Percentiles rank a stretch among this genome's conserved stretches.
These are phyloP conservation scores for Alternaria viburni DNA, from an alignment of 2,329 filamentous ascomycete genomes.

Conservation along the genomic window DNA sequence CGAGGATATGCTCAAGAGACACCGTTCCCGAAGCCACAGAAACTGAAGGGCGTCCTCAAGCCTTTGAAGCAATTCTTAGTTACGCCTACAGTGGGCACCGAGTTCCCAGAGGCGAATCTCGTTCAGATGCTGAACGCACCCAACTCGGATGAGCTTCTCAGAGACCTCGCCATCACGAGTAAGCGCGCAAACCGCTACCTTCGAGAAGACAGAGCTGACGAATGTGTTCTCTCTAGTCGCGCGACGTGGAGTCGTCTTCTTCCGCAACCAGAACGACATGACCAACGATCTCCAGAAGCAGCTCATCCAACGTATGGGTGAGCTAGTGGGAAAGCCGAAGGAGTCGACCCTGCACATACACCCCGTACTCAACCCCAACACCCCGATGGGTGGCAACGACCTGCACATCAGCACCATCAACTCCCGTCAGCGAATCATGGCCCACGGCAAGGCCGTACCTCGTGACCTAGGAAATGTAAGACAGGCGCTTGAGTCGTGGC, in stretches of 20 bases:
- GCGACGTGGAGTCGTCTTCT: conserved; percentile 6
- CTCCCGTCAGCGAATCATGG: conserved; percentile 3
- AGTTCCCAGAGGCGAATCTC: conserved; percentile 8
- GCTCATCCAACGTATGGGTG: conserved; percentile 7
- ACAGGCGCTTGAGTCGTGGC: conserved; percentile 5
- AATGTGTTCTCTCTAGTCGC: not conserved
- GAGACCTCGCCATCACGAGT: conserved; percentile 7
- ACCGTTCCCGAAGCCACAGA: conserved; percentile 5
- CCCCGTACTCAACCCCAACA: conserved; percentile 4
- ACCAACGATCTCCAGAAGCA: conserved; percentile 8
- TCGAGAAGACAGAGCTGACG: not conserved
- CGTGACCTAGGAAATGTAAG: conserved; percentile 5
- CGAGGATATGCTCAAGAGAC: conserved; percentile 9
- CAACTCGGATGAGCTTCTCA: conserved; percentile 5
- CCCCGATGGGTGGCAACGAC: conserved; percentile 3
- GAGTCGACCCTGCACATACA: conserved; percentile 7
- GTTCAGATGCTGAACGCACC: conserved; percentile 7
- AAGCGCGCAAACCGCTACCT: not conserved
- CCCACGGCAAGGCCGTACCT: conserved; percentile 3
- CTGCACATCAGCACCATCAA: conserved; percentile 10
- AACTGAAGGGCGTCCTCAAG: conserved; percentile 7
- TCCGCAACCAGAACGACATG: conserved; percentile 3
- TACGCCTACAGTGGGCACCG: conserved; percentile 10
- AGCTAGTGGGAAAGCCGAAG: conserved; percentile 3
- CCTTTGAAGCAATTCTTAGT: conserved; percentile 7